phyloP scores from a whole-genome alignment of 2,329 filamentous ascomycete species.

The Ustulina deusta region DNA sequence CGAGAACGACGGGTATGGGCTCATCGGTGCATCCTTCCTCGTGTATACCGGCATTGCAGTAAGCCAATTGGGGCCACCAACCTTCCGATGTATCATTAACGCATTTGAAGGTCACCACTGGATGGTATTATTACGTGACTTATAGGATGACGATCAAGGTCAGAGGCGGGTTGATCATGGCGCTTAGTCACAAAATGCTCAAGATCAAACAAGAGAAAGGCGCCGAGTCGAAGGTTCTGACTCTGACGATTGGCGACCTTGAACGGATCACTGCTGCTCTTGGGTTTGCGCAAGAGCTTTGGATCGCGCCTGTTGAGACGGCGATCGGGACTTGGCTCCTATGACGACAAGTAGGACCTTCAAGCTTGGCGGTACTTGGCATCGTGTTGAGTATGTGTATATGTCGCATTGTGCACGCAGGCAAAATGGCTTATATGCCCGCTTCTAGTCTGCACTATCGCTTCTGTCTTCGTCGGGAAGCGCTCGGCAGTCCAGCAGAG shows the following conservation, averaged over 20 bases:
- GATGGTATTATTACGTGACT: constrained; percentile 40
- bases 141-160: constrained; percentile 31
- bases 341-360: constrained; percentile 38
- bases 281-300: constrained; percentile 36
- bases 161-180: constrained; percentile 35
- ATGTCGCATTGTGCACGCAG: neutral
- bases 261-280: constrained; percentile 35
- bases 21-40: constrained; percentile 40
- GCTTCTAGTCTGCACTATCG: constrained; percentile 26
- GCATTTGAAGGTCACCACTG: constrained; percentile 29
- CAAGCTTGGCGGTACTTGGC: constrained; percentile 36
- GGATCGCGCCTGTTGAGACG: constrained; percentile 37
- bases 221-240: constrained; percentile 34
- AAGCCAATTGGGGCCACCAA: neutral
- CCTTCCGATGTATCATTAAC: constrained; percentile 9
- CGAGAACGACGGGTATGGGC: constrained; percentile 39
- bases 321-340: constrained; percentile 37
- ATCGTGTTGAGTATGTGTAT: constrained; percentile 31
- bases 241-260: constrained; percentile 37
- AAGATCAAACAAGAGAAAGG: constrained; percentile 34
- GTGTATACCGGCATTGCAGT: constrained; percentile 41
- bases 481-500: constrained; percentile 32
- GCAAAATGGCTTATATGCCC: neutral
- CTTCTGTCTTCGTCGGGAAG: constrained; percentile 24
- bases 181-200: constrained; percentile 38